phyloP scores from a whole-genome alignment of 441 rosid genomes.

The Erodium moschatum region DNA sequence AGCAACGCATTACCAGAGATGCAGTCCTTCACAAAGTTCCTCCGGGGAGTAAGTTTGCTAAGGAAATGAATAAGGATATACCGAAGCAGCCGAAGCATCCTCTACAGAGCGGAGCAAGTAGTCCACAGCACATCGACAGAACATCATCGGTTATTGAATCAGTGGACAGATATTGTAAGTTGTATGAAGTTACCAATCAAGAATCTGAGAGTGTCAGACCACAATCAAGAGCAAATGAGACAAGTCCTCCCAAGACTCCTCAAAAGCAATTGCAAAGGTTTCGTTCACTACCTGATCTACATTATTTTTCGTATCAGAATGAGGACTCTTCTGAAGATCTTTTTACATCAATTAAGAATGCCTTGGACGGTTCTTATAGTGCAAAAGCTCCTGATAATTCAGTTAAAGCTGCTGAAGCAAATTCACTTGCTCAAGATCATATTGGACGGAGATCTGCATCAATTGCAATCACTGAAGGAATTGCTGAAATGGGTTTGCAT shows the following conservation, averaged over 20 bases:
- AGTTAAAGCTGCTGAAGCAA: constrained; percentile 10
- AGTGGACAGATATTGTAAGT: constrained; percentile 48
- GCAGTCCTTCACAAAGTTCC: constrained; percentile 76
- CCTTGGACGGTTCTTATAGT: constrained; percentile 13
- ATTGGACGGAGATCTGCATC: neutral
- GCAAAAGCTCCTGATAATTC: constrained; percentile 17
- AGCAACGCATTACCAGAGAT: constrained; percentile 62
- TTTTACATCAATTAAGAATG: constrained; percentile 13
- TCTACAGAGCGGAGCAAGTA: constrained; percentile 18
- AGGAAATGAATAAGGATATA: constrained; percentile 39
- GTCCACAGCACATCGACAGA: constrained; percentile 28
- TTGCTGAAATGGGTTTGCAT: constrained; percentile 8
- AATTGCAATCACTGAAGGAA: constrained; percentile 2
- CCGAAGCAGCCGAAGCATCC: constrained; percentile 26
- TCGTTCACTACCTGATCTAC: constrained; percentile 54
- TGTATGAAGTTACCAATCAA: constrained; percentile 41
- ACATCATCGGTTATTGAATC: constrained; percentile 50
- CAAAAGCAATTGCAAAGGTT: constrained; percentile 42
- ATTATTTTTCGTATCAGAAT: constrained; percentile 20
- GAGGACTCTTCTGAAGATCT: constrained; percentile 24
- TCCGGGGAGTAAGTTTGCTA: constrained; percentile 34
- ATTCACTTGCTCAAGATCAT: too few species aligned
- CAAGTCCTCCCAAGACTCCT: constrained; percentile 13
- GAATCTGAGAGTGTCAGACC: constrained; percentile 19
- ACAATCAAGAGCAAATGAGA: constrained; percentile 27